These are phyloP conservation scores for Beauveria brongniartii DNA, from an alignment of 2,329 filamentous ascomycete species.

Conservation along the genomic window DNA sequence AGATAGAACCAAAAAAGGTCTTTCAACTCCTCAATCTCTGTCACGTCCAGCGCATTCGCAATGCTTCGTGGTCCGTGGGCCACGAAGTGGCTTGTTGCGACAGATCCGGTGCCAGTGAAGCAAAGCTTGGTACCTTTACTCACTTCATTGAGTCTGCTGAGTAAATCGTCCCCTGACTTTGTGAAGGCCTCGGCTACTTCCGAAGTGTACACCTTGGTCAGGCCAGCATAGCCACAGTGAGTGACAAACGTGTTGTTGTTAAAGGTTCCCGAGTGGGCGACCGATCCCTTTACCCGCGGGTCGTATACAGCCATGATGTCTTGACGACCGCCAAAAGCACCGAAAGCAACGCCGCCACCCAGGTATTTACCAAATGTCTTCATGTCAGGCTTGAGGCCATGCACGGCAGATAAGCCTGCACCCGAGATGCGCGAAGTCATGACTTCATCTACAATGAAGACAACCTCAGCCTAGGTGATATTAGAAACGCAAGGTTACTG, in stretches of 20 bases:
- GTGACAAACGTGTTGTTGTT: slow-evolving; percentile 60
- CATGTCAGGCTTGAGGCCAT: slow-evolving; percentile 48
- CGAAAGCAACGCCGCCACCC: slow-evolving; percentile 58
- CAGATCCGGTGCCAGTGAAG: slow-evolving; percentile 29
- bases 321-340: slow-evolving; percentile 54
- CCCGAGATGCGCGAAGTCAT: slow-evolving; percentile 54
- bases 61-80: slow-evolving; percentile 21
- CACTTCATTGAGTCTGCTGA: slow-evolving; percentile 22
- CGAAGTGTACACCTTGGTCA: slow-evolving; percentile 28
- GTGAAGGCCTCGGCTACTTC: slow-evolving; percentile 25
- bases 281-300: slow-evolving; percentile 30
- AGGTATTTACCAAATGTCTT: slow-evolving; percentile 60
- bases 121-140: slow-evolving; percentile 28
- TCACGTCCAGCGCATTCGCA: slow-evolving; percentile 20
- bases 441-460: slow-evolving; percentile 65
- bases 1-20: slow-evolving; percentile 40
- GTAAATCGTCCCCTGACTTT: slow-evolving; percentile 22
- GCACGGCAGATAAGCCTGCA: slow-evolving; percentile 37
- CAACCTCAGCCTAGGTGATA: slow-evolving; percentile 32
- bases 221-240: slow-evolving; percentile 39
- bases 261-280: slow-evolving; percentile 56
- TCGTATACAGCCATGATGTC: slow-evolving; percentile 54
- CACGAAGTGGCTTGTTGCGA: slow-evolving; percentile 30
- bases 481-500: not conserved
- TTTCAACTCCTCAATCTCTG: slow-evolving; percentile 25